phyloP scores from a whole-genome alignment of 768 basidiomycete species.

The Cystofilobasidium macerans region DNA sequence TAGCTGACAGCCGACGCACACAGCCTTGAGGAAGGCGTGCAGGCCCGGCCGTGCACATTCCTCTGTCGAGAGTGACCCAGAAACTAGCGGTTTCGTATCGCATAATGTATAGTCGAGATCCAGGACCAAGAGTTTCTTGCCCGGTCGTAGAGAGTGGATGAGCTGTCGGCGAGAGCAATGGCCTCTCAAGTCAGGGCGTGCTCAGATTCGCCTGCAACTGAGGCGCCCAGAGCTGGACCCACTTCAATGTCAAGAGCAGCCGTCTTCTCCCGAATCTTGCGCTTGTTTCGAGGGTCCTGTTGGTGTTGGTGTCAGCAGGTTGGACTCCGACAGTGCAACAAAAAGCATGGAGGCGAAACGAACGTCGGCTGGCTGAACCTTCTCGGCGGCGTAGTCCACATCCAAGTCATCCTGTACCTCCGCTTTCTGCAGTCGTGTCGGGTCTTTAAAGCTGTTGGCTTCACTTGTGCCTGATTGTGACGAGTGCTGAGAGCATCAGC shows the following conservation, averaged over 20 bases:
- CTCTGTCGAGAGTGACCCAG: slow-evolving; percentile 61
- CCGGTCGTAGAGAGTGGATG: slow-evolving; percentile 62
- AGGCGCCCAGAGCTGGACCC: slow-evolving; percentile 6
- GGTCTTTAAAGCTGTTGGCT: slow-evolving; percentile 66
- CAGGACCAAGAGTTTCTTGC: slow-evolving; percentile 70
- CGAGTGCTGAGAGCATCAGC: background rate
- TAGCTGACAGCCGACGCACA: background rate
- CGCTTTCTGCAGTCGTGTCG: slow-evolving; percentile 51
- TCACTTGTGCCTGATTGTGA: slow-evolving; percentile 35
- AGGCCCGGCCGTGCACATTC: slow-evolving; percentile 75
- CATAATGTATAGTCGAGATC: slow-evolving; percentile 64
- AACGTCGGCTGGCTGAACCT: slow-evolving; percentile 44
- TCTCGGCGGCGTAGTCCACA: slow-evolving; percentile 55
- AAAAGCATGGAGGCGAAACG: slow-evolving; percentile 24
- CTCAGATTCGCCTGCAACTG: no score
- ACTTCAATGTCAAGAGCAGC: slow-evolving; percentile 43
- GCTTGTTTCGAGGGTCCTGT: slow-evolving; percentile 67
- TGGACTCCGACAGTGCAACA: no score
- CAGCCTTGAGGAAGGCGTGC: slow-evolving; percentile 56
- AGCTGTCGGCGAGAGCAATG: slow-evolving; percentile 32
- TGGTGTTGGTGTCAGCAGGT: background rate
- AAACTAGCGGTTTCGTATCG: slow-evolving; percentile 74
- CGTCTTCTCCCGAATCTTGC: slow-evolving; percentile 66
- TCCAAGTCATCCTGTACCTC: slow-evolving; percentile 60
- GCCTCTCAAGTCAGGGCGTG: background rate